Evolutionary conservation across 208 protist species (phyloP).

Genomic region (Borovskyia barvae): DNA sequence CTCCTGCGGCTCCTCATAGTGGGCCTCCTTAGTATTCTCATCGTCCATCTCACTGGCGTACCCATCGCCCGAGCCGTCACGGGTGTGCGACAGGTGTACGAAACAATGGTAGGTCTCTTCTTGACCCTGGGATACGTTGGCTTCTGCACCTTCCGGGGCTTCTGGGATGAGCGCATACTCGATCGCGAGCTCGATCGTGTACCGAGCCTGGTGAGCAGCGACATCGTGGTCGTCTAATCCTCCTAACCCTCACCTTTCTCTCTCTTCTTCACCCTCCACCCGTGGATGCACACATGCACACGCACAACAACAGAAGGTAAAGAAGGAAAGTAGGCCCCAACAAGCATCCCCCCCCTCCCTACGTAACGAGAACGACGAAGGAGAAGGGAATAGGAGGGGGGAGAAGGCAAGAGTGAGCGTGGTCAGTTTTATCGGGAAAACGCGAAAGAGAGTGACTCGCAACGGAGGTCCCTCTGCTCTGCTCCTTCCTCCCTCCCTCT

Average conservation of each 20-base stretch:
- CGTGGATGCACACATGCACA: background rate
- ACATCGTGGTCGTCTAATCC: too few species aligned
- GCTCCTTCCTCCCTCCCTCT: background rate
- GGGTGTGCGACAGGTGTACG: background rate
- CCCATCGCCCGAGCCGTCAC: background rate
- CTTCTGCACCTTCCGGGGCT: slow-evolving; percentile 6
- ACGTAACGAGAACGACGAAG: too few species aligned
- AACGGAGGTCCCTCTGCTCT: background rate
- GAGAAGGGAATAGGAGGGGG: too few species aligned
- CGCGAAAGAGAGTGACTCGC: too few species aligned
- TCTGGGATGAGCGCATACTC: slow-evolving; percentile 19
- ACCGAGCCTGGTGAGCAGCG: background rate
- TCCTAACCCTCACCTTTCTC: too few species aligned
- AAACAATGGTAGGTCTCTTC: background rate
- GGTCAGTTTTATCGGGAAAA: too few species aligned
- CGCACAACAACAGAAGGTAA: background rate
- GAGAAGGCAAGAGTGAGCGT: too few species aligned
- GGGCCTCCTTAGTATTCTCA: background rate
- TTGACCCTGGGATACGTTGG: background rate
- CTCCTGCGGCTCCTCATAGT: slow-evolving; percentile 9
- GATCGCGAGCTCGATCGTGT: slow-evolving; percentile 1
- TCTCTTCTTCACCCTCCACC: too few species aligned
- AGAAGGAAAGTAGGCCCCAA: slow-evolving; percentile 5
- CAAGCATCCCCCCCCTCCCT: too few species aligned
- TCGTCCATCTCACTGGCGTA: background rate